phyloP scores from a whole-genome alignment of 768 basidiomycete genomes.

The Arthromyces matolae region DNA sequence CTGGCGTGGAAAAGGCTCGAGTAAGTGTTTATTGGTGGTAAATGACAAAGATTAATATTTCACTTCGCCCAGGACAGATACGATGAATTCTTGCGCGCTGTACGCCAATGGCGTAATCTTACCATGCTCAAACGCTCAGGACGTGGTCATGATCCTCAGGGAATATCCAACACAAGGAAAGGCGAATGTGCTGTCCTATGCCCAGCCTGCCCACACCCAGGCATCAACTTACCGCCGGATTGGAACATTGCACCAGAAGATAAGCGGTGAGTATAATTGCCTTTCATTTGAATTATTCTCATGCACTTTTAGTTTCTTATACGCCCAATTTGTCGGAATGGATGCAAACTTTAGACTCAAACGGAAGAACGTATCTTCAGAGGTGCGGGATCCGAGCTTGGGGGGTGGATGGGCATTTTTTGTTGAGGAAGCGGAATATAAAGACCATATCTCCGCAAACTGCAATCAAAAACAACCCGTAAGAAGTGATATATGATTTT shows the following conservation, averaged over 20 bases:
- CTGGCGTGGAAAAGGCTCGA: not conserved
- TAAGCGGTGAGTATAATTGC: conserved; percentile 7
- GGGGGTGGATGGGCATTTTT: conserved; percentile 26
- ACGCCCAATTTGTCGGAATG: conserved; percentile 26
- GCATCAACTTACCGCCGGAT: conserved; percentile 19
- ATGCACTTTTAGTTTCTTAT: conserved; percentile 14
- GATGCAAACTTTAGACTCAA: conserved; percentile 34
- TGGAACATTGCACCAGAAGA: conserved; percentile 17
- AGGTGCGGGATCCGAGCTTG: conserved; percentile 23
- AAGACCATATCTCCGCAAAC: conserved; percentile 14
- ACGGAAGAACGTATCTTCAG: conserved; percentile 21
- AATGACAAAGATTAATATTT: not conserved
- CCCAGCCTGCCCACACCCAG: conserved; percentile 27
- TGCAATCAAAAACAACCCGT: conserved; percentile 7
- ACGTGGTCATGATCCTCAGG: conserved; percentile 11
- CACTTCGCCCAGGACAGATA: conserved; percentile 13
- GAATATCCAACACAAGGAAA: conserved; percentile 6
- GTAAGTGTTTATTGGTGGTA: no score
- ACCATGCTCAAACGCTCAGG: conserved; percentile 13
- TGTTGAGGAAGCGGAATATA: conserved; percentile 22
- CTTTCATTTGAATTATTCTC: not conserved
- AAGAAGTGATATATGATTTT: conserved; percentile 5
- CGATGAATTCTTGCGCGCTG: conserved; percentile 1
- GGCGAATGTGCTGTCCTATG: conserved; percentile 23
- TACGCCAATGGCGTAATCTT: conserved; percentile 14